Conservation (phyloP, 768 basidiomycete genomes). For the Tylopilus subfusipes region DNA sequence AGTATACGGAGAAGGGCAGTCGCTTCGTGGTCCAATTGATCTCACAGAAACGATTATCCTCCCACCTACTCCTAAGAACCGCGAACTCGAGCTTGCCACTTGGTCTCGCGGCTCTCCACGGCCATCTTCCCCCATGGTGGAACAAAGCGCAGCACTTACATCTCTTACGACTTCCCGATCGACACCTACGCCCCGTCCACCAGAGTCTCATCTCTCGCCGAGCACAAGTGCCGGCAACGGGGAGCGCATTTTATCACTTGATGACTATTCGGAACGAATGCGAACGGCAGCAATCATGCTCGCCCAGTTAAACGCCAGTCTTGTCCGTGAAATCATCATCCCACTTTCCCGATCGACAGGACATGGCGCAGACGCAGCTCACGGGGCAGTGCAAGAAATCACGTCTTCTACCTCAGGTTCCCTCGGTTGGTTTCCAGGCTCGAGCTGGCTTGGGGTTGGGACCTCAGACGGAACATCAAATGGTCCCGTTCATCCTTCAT, state of each 20-base stretch:
- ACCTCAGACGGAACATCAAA: conserved; percentile 21
- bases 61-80: conserved; percentile 81
- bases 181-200: not conserved
- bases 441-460: conserved; percentile 44
- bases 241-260: conserved; percentile 63
- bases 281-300: conserved; percentile 98
- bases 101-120: conserved; percentile 64
- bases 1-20: conserved; percentile 77
- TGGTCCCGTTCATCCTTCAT: conserved; percentile 32
- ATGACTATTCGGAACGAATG: conserved; percentile 99
- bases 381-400: conserved; percentile 9
- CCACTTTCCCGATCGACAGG: conserved; percentile 14
- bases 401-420: conserved; percentile 25
- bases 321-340: conserved; percentile 52
- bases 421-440: conserved; percentile 53
- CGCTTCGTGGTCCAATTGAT: conserved; percentile 71
- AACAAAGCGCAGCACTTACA: conserved; percentile 31
- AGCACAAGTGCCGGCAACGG: not conserved
- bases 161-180: conserved; percentile 12
- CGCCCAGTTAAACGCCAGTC: conserved; percentile 86
- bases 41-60: conserved; percentile 82
- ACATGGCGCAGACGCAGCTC: conserved; percentile 1
- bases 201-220: conserved; percentile 6
- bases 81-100: conserved; percentile 78
- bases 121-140: conserved; percentile 45